A percentile compares a stretch with the other conserved stretches of the same genome.
phyloP scores from a whole-genome alignment of 2,329 filamentous ascomycete genomes.

The Fusarium sulawesiense region DNA sequence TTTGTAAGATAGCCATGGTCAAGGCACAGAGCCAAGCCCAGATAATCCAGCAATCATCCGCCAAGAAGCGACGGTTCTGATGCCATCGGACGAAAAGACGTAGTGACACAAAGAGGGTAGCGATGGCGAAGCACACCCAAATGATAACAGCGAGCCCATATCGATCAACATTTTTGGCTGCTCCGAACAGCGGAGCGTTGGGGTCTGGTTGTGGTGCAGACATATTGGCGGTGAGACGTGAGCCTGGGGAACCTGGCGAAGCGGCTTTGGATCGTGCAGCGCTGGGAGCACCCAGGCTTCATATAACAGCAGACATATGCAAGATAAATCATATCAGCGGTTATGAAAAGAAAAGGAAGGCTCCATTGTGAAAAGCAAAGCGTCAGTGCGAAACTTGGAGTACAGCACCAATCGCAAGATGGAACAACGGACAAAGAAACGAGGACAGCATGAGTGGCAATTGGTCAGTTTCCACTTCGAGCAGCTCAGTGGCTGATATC shows the following conservation, averaged over 20 bases:
- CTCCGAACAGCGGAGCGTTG: constrained; percentile 15
- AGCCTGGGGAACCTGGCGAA: not conserved
- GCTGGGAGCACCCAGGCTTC: not conserved
- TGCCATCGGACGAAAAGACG: constrained; percentile 18
- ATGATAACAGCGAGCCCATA: constrained; percentile 2
- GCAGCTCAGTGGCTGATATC: not conserved
- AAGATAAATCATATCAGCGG: not conserved
- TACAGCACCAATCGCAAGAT: not conserved
- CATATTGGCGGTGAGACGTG: constrained; percentile 4
- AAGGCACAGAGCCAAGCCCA: constrained; percentile 22
- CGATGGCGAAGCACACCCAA: constrained; percentile 23
- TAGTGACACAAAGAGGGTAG: constrained; percentile 6
- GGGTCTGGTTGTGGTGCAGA: constrained; percentile 11
- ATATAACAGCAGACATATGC: constrained; percentile 1
- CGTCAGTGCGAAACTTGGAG: not conserved
- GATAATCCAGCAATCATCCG: constrained; percentile 30
- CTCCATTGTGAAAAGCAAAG: not conserved
- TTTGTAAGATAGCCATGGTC: constrained; percentile 29
- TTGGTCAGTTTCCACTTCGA: not conserved
- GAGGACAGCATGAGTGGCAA: not conserved
- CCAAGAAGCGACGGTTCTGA: constrained; percentile 15
- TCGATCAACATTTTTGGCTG: constrained; percentile 8
- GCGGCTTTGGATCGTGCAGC: not conserved
- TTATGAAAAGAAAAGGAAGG: not conserved
- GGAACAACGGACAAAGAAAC: not conserved